phyloP scores from a whole-genome alignment of 805 yeast genomes.

The Metschnikowia reukaufii region DNA sequence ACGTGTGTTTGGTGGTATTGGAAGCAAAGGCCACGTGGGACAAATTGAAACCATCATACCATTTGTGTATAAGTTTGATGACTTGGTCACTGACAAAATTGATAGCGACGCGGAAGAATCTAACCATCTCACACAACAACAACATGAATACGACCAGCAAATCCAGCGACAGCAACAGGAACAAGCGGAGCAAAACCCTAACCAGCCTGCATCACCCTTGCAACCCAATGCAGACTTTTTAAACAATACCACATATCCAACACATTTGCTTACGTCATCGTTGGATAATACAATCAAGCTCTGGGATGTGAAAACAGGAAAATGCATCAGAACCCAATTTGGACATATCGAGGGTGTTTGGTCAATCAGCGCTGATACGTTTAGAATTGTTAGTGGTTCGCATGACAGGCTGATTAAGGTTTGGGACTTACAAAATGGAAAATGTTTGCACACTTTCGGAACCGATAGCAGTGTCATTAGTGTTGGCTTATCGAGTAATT shows the following conservation, averaged over 20 bases:
- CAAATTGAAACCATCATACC: slow-evolving; percentile 94
- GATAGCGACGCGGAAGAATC: slow-evolving; percentile 36
- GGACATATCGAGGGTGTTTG: slow-evolving; percentile 99
- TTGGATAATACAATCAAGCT: slow-evolving; percentile 89
- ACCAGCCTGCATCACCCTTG: background rate
- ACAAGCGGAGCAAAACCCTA: background rate
- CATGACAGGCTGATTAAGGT: slow-evolving; percentile 88
- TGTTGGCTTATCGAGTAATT: slow-evolving; percentile 85
- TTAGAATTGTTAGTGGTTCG: slow-evolving; percentile 91
- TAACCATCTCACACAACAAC: slow-evolving; percentile 18
- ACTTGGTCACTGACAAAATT: slow-evolving; percentile 46
- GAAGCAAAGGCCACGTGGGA: slow-evolving; percentile 82
- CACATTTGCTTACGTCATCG: slow-evolving; percentile 83
- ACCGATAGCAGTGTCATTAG: slow-evolving; percentile 61
- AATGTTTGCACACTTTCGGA: slow-evolving; percentile 89
- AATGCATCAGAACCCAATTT: slow-evolving; percentile 89
- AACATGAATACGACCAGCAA: slow-evolving; percentile 16
- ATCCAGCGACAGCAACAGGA: slow-evolving; percentile 8
- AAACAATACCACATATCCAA: slow-evolving; percentile 52
- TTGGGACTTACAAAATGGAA: slow-evolving; percentile 95
- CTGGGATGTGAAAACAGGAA: slow-evolving; percentile 87
- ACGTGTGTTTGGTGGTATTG: slow-evolving; percentile 72
- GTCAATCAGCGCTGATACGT: slow-evolving; percentile 95
- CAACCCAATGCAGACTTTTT: background rate
- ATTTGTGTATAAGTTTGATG: slow-evolving; percentile 61